Percentiles rank a stretch among this genome's conserved stretches.
Evolutionary conservation across 768 basidiomycete genomes (phyloP).

Genomic region (Suillus spraguei): DNA sequence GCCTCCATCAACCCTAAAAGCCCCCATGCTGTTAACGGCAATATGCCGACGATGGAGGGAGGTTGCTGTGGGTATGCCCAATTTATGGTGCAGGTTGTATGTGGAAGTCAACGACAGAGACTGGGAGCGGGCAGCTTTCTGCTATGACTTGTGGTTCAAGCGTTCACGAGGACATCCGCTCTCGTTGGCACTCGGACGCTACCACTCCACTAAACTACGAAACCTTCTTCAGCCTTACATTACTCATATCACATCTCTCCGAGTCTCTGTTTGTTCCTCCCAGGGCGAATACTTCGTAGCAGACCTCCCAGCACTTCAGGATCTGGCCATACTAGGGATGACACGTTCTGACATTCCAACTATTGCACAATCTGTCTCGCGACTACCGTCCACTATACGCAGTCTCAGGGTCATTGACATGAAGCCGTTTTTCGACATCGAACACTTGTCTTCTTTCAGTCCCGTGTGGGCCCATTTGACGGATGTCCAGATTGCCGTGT

Average conservation of each 20-base stretch:
- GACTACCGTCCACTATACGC: background rate
- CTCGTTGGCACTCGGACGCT: constrained; percentile 23
- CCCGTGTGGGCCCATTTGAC: constrained; percentile 26
- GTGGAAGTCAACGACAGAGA: constrained; percentile 10
- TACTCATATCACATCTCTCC: constrained; percentile 9
- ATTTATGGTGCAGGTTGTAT: constrained; percentile 49
- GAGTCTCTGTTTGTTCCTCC: background rate
- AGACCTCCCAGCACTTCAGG: constrained; percentile 20
- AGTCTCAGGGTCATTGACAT: background rate
- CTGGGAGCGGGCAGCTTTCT: constrained; percentile 18
- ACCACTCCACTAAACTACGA: constrained; percentile 5
- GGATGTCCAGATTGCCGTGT: constrained; percentile 11
- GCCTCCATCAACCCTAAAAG: constrained; percentile 8
- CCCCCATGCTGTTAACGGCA: constrained; percentile 42
- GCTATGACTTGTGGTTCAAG: constrained; percentile 16
- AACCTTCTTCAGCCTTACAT: constrained; percentile 23
- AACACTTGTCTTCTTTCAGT: constrained; percentile 15
- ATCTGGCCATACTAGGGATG: constrained; percentile 18
- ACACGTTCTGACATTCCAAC: background rate
- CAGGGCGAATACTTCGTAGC: background rate
- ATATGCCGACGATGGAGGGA: constrained; percentile 47
- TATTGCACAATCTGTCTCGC: constrained; percentile 13
- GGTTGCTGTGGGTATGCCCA: constrained; percentile 41
- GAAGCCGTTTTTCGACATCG: constrained; percentile 9
- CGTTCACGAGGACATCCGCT: constrained; percentile 21